Evolutionary conservation across 345 rosid species (phyloP), one percentile per base, ranked within the genome.

Genomic region (Gossypium ekmanianum): DNA sequence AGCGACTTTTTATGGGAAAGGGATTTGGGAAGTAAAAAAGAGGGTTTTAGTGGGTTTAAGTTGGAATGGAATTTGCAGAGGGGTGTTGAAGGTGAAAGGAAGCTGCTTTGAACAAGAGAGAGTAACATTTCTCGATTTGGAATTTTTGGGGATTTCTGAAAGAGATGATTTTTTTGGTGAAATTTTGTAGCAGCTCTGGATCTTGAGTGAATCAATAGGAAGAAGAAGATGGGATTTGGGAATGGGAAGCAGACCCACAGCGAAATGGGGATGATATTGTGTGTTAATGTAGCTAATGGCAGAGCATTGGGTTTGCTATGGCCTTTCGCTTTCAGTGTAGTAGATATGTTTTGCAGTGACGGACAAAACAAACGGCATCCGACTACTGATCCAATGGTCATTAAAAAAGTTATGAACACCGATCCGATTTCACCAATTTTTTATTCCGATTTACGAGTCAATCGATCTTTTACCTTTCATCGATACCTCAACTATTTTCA

Each of bases 11-110:
- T 74, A 9, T 0, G 56, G 5, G 24, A 12, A 68, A 68, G 24
- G 20, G 83, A 59, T 61, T 68, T 83, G 69, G 81, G 80, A 2
- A 75, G 44, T 1, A 78, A 61, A 61, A 61, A 71, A 13, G 68
- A 73, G 22, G 56, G 14, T 22, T 72, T 51, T 1, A 75, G 45
- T 14, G 22, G 72, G 52, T 17, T 7, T 8, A 7, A 26, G 67
- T 59, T 39, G 63, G 71, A 11, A 34, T 63, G 20, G 41, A 47
- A 6, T 20, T 66, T 66, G 29, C n/a, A 44, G 29, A 11, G 34
- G 52, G 22, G 22, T 9, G 64, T 22, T 39, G 77, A 65, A 11
- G 77, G 24, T 14, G 75, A 73, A 22, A 45, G 44, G 63, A 75
- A 41, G 64, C 61, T 75, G 77, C 50, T 64, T 41, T 75, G 77